Conservation (phyloP, 345 rosid genomes). For the Sonneratia caseolaris region DNA sequence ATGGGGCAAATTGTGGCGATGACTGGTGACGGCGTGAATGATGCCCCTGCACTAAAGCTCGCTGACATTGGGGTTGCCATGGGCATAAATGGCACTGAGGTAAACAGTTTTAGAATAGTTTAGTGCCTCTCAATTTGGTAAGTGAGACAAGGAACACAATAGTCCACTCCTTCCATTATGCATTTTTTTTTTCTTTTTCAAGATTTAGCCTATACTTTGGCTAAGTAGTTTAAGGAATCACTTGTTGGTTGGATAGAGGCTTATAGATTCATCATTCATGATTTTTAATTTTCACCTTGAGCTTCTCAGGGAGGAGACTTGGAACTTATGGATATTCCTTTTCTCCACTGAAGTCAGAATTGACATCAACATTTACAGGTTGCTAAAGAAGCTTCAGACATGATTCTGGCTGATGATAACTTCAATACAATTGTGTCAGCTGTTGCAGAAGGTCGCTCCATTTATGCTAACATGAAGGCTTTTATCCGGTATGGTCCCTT, state of each 20-base stretch:
- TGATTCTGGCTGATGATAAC: conserved; percentile 92
- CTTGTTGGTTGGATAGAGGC: not conserved
- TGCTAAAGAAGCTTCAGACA: conserved; percentile 95
- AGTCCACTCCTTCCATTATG: not conserved
- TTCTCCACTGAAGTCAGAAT: too few relatives aligned
- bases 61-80: conserved; percentile 95
- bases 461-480: conserved; percentile 89
- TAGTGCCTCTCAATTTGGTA: not conserved
- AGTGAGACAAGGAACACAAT: not conserved
- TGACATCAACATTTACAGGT: conserved; percentile 35
- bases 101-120: conserved; percentile 16
- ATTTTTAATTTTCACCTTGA: not conserved
- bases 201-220: not conserved
- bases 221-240: not conserved
- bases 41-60: conserved; percentile 91
- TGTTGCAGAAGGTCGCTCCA: conserved; percentile 85
- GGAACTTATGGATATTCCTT: too few relatives aligned
- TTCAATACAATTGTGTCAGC: conserved; percentile 80
- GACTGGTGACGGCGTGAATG: conserved; percentile 98
- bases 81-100: conserved; percentile 99
- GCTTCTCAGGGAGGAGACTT: too few relatives aligned
- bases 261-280: not conserved
- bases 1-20: conserved; percentile 92
- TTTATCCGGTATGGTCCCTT: conserved; percentile 51
- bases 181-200: not conserved